Base-by-base conservation (phyloP, 371 early-diverging fungal species). In the Saksenaea vasiformis region DNA sequence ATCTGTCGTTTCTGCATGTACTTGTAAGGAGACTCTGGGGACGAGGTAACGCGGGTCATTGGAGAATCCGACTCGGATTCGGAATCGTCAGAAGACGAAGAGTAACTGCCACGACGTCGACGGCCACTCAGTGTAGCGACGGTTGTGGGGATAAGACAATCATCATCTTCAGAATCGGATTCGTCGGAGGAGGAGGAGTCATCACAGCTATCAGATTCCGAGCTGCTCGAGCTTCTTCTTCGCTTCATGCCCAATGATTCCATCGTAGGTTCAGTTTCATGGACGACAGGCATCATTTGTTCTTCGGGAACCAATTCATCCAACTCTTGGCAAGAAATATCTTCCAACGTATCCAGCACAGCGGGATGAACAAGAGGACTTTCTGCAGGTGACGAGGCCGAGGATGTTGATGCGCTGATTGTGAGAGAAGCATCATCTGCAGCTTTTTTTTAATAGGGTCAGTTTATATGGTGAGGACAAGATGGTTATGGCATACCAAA, bases 1-100 rank as follows among this genome's bases (percentile, higher is more conserved):
- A 80, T 72, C 60, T 80, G 77, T 54, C 80, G 77, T 53, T 80
- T 80, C 51, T 74, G 80, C 74, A 77, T 75, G 47, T 73, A 75
- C 19, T 68, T 64, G 63, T 75, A 78, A 4, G 68, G 19, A 38
- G 36, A 55, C 15, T 60, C 28, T 24, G 36, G 14, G 65, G 37
- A 24, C 60, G 65, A 22, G 55, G 65, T 24, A 19, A 51, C 22
- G 69, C 68, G 55, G 56, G 66, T 27, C 69, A 60, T n/a, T 61
- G 67, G 35, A 60, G 65, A 47, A 43, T 76, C 76, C 9, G 72
- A 64, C n/a, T 78, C 79, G 3, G 69, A 73, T 36, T 79, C 79
- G 5, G 76, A 75, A 31, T 74, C 74, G 27, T 71, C 71, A 0
- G 64, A 62, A n/a, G 39, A 47, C 22, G 73, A 72, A 14, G 74